A percentile compares a stretch with the other conserved stretches of the same genome.
Evolutionary conservation across 148 eudicot species (phyloP).

Genomic region (Linanthus parryae): DNA sequence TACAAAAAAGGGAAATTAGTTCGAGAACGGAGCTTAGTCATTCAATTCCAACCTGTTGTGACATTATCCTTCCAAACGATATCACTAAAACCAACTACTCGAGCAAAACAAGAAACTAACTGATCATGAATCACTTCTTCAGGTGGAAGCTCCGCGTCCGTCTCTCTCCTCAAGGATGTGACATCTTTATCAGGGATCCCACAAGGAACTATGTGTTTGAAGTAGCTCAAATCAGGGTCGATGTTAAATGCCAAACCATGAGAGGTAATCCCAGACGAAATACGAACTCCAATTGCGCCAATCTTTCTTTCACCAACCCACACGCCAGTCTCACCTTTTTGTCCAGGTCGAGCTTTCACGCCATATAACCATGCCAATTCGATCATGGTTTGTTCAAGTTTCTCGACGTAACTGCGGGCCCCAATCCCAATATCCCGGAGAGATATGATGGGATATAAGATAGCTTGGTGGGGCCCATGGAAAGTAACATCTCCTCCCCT

Average conservation of each 20-base stretch:
- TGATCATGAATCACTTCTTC: constrained; percentile 78
- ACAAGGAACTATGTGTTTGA: constrained; percentile 89
- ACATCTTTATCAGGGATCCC: constrained; percentile 82
- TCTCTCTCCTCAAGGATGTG: constrained; percentile 68
- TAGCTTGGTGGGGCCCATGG: constrained; percentile 85
- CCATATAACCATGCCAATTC: constrained; percentile 70
- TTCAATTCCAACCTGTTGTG: too few species aligned
- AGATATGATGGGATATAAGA: constrained; percentile 71
- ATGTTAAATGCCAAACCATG: constrained; percentile 90
- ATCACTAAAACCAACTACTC: constrained; percentile 42
- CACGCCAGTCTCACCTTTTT: constrained; percentile 72
- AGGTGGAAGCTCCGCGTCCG: constrained; percentile 40
- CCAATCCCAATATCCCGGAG: constrained; percentile 76
- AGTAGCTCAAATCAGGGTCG: constrained; percentile 68
- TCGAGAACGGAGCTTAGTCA: too few species aligned
- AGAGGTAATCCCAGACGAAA: constrained; percentile 75
- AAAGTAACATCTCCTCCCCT: constrained; percentile 89
- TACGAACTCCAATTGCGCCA: constrained; percentile 88
- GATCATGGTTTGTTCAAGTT: constrained; percentile 77
- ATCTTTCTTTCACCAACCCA: constrained; percentile 87
- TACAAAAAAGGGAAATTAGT: too few species aligned
- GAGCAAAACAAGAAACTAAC: constrained; percentile 65
- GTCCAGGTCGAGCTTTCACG: constrained; percentile 54
- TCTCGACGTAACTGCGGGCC: constrained; percentile 83
- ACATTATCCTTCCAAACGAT: constrained; percentile 30